These are phyloP conservation scores for Kuraishia molischiana DNA, from an alignment of 805 yeast genomes.

Conservation along the genomic window DNA sequence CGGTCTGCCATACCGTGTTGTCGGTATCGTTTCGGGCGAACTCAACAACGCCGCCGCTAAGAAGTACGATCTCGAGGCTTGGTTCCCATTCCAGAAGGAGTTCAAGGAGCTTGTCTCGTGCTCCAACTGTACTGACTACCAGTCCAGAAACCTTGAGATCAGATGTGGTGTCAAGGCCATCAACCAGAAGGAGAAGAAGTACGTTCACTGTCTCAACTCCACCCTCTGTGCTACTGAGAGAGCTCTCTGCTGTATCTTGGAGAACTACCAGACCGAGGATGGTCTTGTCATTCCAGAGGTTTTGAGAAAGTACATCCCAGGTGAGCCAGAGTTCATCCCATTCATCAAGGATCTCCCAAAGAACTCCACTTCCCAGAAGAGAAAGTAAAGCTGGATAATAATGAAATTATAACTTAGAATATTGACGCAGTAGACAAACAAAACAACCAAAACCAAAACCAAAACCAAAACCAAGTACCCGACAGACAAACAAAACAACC, in stretches of 20 bases:
- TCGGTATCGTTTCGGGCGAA: slow-evolving; percentile 97
- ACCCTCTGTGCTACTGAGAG: slow-evolving; percentile 97
- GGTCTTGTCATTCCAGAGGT: slow-evolving; percentile 93
- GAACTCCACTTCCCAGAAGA: slow-evolving; percentile 79
- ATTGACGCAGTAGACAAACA: too few relatives aligned
- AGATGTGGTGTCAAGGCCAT: slow-evolving; percentile 97
- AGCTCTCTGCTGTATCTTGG: slow-evolving; percentile 93
- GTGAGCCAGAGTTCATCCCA: slow-evolving; percentile 96
- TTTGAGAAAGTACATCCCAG: slow-evolving; percentile 92
- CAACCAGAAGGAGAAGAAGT: slow-evolving; percentile 92
- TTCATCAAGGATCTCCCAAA: slow-evolving; percentile 86
- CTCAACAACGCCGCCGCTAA: slow-evolving; percentile 98
- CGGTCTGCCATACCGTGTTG: slow-evolving; percentile 93
- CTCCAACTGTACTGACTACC: slow-evolving; percentile 99
- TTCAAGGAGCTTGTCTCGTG: slow-evolving; percentile 97
- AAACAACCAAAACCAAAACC: background rate
- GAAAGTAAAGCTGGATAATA: slow-evolving; percentile 13
- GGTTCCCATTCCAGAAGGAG: slow-evolving; percentile 99
- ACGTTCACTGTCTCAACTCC: slow-evolving; percentile 96
- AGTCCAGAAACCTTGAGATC: slow-evolving; percentile 95
- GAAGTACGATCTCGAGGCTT: slow-evolving; percentile 97
- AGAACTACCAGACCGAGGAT: slow-evolving; percentile 96
- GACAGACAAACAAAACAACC: too few relatives aligned
- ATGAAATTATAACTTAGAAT: background rate
- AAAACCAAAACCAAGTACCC: background rate